phyloP scores from a whole-genome alignment of 257 asterid species.

The Petrea volubilis region DNA sequence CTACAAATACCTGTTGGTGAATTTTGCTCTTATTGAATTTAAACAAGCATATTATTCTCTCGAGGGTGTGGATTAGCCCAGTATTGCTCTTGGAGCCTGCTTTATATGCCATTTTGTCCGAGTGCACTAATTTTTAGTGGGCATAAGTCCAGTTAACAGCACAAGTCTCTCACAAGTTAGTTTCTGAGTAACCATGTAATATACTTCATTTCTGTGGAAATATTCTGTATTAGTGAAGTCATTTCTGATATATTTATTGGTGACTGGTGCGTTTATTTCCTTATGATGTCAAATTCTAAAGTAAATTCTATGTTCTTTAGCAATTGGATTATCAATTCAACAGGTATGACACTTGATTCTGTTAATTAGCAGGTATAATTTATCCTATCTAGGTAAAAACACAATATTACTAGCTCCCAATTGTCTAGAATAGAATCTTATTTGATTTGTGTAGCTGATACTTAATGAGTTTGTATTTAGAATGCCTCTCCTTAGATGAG shows the following conservation, averaged over 20 bases:
- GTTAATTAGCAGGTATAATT: background rate
- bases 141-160: background rate
- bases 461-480: background rate
- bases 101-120: too few species aligned
- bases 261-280: background rate
- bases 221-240: background rate
- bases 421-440: background rate
- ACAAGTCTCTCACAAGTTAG: too few species aligned
- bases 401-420: background rate
- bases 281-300: background rate
- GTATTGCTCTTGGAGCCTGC: background rate
- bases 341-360: background rate
- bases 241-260: background rate
- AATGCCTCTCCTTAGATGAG: background rate
- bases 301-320: background rate
- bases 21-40: too few species aligned
- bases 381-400: background rate
- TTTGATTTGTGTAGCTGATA: background rate
- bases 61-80: background rate
- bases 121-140: too few species aligned
- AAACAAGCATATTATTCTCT: background rate
- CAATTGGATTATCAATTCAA: background rate
- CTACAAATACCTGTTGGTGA: background rate
- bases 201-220: too few species aligned
- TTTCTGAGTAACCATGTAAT: too few species aligned